Evolutionary conservation across 495 filamentous ascomycete genomes (phyloP).

Genomic region (Podospora didyma): DNA sequence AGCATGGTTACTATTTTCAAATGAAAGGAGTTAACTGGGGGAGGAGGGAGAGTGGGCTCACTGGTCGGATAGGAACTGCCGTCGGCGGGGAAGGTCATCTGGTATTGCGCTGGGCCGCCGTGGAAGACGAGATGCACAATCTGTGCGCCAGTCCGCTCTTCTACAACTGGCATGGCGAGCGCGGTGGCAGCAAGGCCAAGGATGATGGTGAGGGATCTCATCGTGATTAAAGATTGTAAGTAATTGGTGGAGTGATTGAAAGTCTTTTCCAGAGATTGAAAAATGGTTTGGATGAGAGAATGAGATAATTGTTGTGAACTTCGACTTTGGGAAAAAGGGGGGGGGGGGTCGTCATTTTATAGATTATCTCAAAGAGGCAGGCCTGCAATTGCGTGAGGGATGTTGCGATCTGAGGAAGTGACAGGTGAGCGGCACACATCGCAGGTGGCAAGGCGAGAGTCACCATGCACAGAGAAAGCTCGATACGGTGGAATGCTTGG

Average conservation of each 20-base stretch:
- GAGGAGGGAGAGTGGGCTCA: neutral
- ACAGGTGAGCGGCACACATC: neutral
- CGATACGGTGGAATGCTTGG: neutral
- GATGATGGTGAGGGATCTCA: slow-evolving; percentile 15
- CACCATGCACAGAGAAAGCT: neutral
- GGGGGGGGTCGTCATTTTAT: too few species aligned
- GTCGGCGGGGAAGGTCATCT: slow-evolving; percentile 26
- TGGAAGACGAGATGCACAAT: slow-evolving; percentile 27
- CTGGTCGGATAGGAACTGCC: slow-evolving; percentile 22
- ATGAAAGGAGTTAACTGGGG: neutral
- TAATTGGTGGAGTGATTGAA: neutral
- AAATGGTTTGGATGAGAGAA: neutral
- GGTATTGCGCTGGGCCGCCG: slow-evolving; percentile 24
- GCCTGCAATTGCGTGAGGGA: too few species aligned
- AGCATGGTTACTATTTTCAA: too few species aligned
- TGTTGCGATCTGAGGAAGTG: too few species aligned
- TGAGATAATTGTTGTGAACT: too few species aligned
- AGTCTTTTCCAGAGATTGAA: neutral
- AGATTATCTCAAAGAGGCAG: too few species aligned
- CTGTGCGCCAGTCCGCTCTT: slow-evolving; percentile 18
- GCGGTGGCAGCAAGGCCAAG: slow-evolving; percentile 11
- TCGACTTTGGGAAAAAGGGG: too few species aligned
- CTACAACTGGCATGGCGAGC: slow-evolving; percentile 11
- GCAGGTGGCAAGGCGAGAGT: neutral
- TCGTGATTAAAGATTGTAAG: neutral